Base-by-base conservation (phyloP, 1,284 basidiomycete genomes). In the Takashimella koratensis region DNA sequence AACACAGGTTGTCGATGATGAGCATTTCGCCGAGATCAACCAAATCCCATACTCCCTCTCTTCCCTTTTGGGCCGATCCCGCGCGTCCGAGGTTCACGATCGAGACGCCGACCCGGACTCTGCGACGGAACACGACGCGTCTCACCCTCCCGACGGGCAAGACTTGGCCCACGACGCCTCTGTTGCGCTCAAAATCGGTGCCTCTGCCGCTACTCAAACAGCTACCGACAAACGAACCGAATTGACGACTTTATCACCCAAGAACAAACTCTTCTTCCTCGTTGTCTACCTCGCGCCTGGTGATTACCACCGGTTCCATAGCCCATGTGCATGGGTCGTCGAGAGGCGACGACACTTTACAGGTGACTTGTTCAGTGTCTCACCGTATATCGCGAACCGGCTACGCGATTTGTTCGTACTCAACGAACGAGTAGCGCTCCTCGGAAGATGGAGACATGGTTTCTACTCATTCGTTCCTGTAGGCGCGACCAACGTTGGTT, bases 391-490 rank as follows among this genome's bases (percentile, higher is more conserved):
- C 79, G 94, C 90, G 5, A 87, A 87, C 67, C 85, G 94, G 6
- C 80, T 98, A 16, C 85, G 89, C 68, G 93, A 98, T 73, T 77
- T 98, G 23, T 98, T 99, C 64, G 92, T 98, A 10, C 81, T 99
- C 19, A 98, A 99, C 73, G 95, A 99, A 77, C 86, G 95, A 19
- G 95, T 98, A 8, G 92, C 95, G 0, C 62, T 99, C n/a, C 84
- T 98, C 26, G 96, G 95, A 5, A 81, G 91, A 51, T 98, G 96
- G 95, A 84, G 85, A 69, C 80, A 96, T 68, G 95, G 95, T 4
- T 98, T 98, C 81, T 98, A 97, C 75, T 81, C 87, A 41, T 98
- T 98, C 93, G 85, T 95, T 0, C 95, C 95, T 11, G 94, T 98
- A 24, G 96, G 95, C 12, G 95, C 96, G 2, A 98, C 95, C 20